Percentiles rank a stretch among this genome's conserved stretches.
These are phyloP conservation scores for Trametes coccinea DNA, from an alignment of 768 basidiomycete species.

Conservation along the genomic window DNA sequence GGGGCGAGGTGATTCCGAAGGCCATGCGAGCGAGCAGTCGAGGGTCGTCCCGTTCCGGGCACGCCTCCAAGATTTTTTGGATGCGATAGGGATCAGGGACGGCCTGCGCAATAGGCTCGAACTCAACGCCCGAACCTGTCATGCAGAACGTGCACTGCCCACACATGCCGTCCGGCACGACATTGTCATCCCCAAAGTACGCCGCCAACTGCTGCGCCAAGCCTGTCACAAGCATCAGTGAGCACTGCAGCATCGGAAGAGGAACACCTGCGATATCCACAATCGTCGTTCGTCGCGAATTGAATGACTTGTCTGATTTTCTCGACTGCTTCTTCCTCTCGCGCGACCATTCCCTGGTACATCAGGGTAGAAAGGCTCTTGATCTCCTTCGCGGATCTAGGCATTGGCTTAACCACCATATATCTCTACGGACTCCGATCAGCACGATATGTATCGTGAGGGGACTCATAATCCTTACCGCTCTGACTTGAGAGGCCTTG, in stretches of 20 bases:
- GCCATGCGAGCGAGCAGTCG: slow-evolving; percentile 52
- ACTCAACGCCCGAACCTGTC: slow-evolving; percentile 36
- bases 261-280: slow-evolving; percentile 26
- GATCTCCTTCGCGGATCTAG: slow-evolving; percentile 35
- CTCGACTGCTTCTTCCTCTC: slow-evolving; percentile 44
- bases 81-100: slow-evolving; percentile 35
- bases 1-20: slow-evolving; percentile 49
- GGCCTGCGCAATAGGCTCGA: slow-evolving; percentile 27
- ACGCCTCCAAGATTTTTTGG: slow-evolving; percentile 41
- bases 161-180: slow-evolving; percentile 43
- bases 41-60: slow-evolving; percentile 48
- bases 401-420: slow-evolving; percentile 37
- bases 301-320: slow-evolving; percentile 42
- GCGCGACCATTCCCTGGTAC: slow-evolving; percentile 38
- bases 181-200: slow-evolving; percentile 46
- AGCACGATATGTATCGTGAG: background rate
- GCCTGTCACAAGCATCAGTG: slow-evolving; percentile 31
- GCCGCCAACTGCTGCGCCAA: slow-evolving; percentile 42
- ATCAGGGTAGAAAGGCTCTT: slow-evolving; percentile 35
- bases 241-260: background rate
- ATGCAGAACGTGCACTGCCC: slow-evolving; percentile 46
- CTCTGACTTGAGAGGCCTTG: slow-evolving; percentile 42
- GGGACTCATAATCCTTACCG: slow-evolving; percentile 23
- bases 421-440: slow-evolving; percentile 34
- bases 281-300: slow-evolving; percentile 41